phyloP scores from a whole-genome alignment of 495 filamentous ascomycete species.

The Lophiotrema nucula region DNA sequence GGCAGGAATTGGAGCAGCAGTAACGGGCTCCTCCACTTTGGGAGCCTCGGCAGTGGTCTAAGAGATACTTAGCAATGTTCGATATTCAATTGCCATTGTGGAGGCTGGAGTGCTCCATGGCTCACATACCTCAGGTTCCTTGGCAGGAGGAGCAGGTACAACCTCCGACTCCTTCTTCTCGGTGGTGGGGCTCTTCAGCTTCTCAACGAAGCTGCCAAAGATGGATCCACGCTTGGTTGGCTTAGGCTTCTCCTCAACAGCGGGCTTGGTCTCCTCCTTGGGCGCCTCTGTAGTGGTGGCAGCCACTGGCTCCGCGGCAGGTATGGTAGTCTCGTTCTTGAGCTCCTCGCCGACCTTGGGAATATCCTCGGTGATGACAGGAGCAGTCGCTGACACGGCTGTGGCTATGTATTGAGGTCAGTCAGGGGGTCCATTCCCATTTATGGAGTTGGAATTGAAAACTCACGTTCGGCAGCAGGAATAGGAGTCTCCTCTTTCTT shows the following conservation, averaged over 20 bases:
- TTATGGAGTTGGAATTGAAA: constrained; percentile 17
- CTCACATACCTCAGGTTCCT: constrained; percentile 36
- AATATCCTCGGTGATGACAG: constrained; percentile 36
- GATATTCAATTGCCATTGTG: no score
- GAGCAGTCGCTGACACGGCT: constrained; percentile 29
- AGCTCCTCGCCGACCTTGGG: constrained; percentile 36
- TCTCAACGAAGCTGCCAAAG: constrained; percentile 42
- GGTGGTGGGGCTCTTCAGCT: constrained; percentile 39
- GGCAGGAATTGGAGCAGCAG: constrained; percentile 6
- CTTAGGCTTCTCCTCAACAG: constrained; percentile 37
- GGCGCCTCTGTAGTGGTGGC: background rate
- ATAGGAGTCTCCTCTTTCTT: constrained; percentile 40
- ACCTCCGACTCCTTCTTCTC: constrained; percentile 45
- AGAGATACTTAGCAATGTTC: no score
- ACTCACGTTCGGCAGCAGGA: constrained; percentile 36
- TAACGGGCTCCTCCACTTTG: constrained; percentile 27
- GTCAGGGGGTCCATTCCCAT: constrained; percentile 1
- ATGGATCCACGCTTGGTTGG: constrained; percentile 43
- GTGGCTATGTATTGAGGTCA: constrained; percentile 9
- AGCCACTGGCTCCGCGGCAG: constrained; percentile 31
- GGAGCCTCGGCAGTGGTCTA: constrained; percentile 34
- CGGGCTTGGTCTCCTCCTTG: constrained; percentile 31
- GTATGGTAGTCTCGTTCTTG: constrained; percentile 35
- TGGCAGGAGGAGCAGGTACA: constrained; percentile 37
- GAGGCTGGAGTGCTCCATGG: no score